Conservation (phyloP, 2,329 filamentous ascomycete genomes). For the Cytospora mali region DNA sequence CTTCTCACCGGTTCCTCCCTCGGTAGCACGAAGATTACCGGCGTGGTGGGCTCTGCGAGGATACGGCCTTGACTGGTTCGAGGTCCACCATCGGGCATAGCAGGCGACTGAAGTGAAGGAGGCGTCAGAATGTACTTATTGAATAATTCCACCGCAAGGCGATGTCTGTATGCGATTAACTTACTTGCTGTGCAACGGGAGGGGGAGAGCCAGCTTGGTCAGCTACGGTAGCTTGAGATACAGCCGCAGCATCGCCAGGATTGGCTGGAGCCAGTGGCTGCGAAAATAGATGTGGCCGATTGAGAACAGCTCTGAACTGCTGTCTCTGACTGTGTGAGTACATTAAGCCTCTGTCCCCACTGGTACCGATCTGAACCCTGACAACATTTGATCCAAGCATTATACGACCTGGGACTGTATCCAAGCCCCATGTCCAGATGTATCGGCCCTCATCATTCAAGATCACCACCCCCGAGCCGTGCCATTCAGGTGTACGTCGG, state of each 20-base stretch:
- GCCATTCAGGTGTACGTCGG: neutral
- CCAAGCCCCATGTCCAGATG: neutral
- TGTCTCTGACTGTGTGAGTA: neutral
- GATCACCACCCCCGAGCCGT: neutral
- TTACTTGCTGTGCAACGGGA: neutral
- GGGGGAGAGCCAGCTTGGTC: neutral
- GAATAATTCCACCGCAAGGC: too few species aligned
- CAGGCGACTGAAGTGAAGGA: neutral
- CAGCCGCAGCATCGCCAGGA: neutral
- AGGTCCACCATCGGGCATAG: neutral
- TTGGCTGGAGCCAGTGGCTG: neutral
- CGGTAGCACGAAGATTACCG: neutral
- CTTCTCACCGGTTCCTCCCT: neutral
- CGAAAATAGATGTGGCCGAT: neutral
- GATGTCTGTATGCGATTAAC: too few species aligned
- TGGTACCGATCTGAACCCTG: neutral
- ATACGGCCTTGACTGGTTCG: neutral
- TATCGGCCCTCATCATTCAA: neutral
- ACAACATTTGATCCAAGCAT: neutral
- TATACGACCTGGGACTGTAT: neutral
- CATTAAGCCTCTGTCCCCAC: neutral
- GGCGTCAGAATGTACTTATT: neutral
- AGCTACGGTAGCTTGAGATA: neutral
- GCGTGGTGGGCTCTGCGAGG: neutral
- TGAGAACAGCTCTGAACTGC: neutral